Percentiles rank a stretch among this genome's conserved stretches.
Conservation (phyloP, 768 basidiomycete species). For the Pisolithus albus region DNA sequence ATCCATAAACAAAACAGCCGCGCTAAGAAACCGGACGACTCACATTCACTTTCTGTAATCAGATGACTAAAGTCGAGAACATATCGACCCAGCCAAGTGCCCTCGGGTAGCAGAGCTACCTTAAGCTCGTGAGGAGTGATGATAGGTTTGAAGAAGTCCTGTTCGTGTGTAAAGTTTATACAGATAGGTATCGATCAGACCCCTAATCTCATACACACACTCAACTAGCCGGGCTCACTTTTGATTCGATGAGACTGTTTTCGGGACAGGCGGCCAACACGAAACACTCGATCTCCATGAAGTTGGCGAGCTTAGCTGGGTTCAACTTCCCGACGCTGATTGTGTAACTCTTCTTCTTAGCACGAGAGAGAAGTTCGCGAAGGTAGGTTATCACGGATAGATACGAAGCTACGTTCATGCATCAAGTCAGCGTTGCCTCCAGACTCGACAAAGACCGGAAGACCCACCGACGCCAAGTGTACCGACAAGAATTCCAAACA, state of each 20-base stretch:
- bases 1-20: not conserved
- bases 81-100: constrained; percentile 71
- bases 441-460: not conserved
- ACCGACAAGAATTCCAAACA: constrained; percentile 92
- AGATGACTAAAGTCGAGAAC: constrained; percentile 69
- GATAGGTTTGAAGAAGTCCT: constrained; percentile 90
- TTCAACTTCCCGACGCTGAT: constrained; percentile 93
- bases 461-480: constrained; percentile 80
- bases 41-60: constrained; percentile 31
- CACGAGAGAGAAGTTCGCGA: constrained; percentile 56
- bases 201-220: not conserved
- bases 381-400: constrained; percentile 79
- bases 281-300: constrained; percentile 93
- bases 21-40: not conserved
- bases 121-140: constrained; percentile 91
- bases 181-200: too few relatives aligned
- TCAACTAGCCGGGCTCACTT: constrained; percentile 31
- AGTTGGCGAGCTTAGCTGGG: constrained; percentile 92
- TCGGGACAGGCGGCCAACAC: constrained; percentile 93
- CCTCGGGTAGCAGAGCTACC: constrained; percentile 65
- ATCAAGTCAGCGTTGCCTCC: not conserved
- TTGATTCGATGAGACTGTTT: constrained; percentile 74
- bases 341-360: constrained; percentile 88
- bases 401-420: constrained; percentile 55
- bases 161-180: not conserved